These are phyloP conservation scores for Moesziomyces antarcticus DNA, from an alignment of 1,284 basidiomycete species.

Conservation along the genomic window DNA sequence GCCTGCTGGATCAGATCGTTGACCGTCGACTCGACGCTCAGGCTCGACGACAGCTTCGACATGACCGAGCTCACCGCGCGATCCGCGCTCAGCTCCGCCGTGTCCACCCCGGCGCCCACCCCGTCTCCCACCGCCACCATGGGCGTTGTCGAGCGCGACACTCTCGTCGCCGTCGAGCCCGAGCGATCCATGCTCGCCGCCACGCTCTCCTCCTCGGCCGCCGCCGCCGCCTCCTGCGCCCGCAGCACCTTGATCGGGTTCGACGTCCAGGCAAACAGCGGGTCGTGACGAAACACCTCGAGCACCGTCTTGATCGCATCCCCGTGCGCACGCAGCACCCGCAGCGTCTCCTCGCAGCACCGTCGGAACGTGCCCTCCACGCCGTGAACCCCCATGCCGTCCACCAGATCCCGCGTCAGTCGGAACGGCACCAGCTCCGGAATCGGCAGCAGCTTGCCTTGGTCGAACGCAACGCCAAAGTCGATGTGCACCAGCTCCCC, in stretches of 20 bases:
- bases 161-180: slow-evolving; percentile 3
- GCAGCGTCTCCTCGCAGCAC: slow-evolving; percentile 91
- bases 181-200: slow-evolving; percentile 20
- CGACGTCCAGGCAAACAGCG: slow-evolving; percentile 83
- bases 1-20: slow-evolving; percentile 93
- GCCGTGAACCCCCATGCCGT: slow-evolving; percentile 89
- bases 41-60: slow-evolving; percentile 80
- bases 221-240: slow-evolving; percentile 29
- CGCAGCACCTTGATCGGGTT: slow-evolving; percentile 55
- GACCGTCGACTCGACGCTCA: slow-evolving; percentile 92
- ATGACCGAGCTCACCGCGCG: slow-evolving; percentile 75
- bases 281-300: slow-evolving; percentile 97
- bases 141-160: slow-evolving; percentile 22
- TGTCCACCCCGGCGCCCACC: slow-evolving; percentile 41
- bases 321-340: slow-evolving; percentile 85
- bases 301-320: slow-evolving; percentile 92
- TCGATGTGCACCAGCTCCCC: slow-evolving; percentile 96
- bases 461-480: slow-evolving; percentile 95
- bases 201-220: slow-evolving; percentile 13
- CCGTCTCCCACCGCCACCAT: slow-evolving; percentile 4
- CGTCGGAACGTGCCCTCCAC: slow-evolving; percentile 94
- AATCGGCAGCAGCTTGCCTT: slow-evolving; percentile 82
- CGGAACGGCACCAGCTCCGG: slow-evolving; percentile 95
- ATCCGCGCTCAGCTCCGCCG: slow-evolving; percentile 87
- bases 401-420: slow-evolving; percentile 90